A percentile compares a stretch with the other conserved stretches of the same genome.
Conservation (phyloP, 306 rosid species). For the Ziziphus jujuba region DNA sequence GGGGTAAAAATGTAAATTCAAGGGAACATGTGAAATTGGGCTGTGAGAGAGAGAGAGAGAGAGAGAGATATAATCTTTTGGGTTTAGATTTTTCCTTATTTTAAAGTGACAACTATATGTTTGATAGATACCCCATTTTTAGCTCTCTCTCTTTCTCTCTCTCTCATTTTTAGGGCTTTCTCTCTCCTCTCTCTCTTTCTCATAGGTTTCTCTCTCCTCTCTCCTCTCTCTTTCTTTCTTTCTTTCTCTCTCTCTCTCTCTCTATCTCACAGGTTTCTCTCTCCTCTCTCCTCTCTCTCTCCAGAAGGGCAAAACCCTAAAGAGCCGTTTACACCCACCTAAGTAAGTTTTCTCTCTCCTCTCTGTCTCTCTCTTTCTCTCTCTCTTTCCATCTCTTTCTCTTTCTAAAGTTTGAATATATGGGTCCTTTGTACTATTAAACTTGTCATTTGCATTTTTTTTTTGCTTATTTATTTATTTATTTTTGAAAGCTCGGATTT, state of each 20-base stretch:
- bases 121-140: slow-evolving; percentile 43
- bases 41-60: no score
- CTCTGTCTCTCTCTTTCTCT: slow-evolving; percentile 31
- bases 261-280: slow-evolving; percentile 40
- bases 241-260: slow-evolving; percentile 36
- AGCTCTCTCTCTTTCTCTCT: slow-evolving; percentile 26
- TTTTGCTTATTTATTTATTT: slow-evolving; percentile 8
- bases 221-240: slow-evolving; percentile 36
- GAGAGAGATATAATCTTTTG: no score
- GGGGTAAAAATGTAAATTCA: no score
- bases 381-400: slow-evolving; percentile 29
- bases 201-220: neutral
- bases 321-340: slow-evolving; percentile 99
- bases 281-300: slow-evolving; percentile 68
- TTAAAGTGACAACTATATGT: slow-evolving; percentile 30
- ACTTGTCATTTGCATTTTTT: slow-evolving; percentile 39
- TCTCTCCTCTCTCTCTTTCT: slow-evolving; percentile 23
- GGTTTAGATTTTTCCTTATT: slow-evolving; percentile 24
- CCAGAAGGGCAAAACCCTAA: slow-evolving; percentile 98
- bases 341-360: slow-evolving; percentile 84
- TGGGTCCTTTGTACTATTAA: slow-evolving; percentile 73
- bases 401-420: slow-evolving; percentile 60
- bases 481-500: slow-evolving; percentile 12
- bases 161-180: slow-evolving; percentile 25
- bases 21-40: no score